Base-by-base conservation (phyloP, 2,329 filamentous ascomycete species). In the Pezicula radicicola region DNA sequence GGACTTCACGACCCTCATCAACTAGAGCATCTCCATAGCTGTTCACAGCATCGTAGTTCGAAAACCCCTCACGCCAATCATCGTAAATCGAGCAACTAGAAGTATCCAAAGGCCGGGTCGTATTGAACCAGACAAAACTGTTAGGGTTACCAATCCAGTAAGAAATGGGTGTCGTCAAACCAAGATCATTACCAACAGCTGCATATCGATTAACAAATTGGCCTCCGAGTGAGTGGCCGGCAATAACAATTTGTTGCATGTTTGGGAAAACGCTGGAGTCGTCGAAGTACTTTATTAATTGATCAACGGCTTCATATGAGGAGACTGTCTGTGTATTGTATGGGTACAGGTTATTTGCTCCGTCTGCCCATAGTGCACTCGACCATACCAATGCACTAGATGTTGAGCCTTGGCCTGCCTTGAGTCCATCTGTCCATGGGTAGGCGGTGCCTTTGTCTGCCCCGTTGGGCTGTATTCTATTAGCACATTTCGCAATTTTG, bases 101-200 rank as follows among this genome's bases (percentile, higher is more conserved):
- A 21, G 55, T 63, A 15, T 62, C 59, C 6, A 68, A 50, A 2
- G 68, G 68, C 7, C 67, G 62, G 25, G 59, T 54, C 3, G 58
- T 60, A 39, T 53, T 62, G 43, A 70, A 55, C 67, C 67, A 70
- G 8, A 62, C 60, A 46, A 61, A 67, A 52, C 63, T 67, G 57
- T 70, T 66, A 7, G 67, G 66, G 43, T 70, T 70, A 12, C 49
- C 68, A 35, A 69, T 54, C 65, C 64, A 68, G 57, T 67, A 68
- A 2, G 55, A 61, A 36, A 69, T 25, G n/a, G 48, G 63, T 3
- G 57, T 54, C 4, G 47, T 49, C 1, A 61, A 63, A 37, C 54
- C 55, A 13, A 65, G 54, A 18, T 55, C 51, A 33, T 59, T 56
- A 27, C 66, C 66, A 45, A 70, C 55, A 9, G 64, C 61, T 8